Evolutionary conservation across 805 yeast genomes (phyloP).

Genomic region (Yarrowia osloensis): DNA sequence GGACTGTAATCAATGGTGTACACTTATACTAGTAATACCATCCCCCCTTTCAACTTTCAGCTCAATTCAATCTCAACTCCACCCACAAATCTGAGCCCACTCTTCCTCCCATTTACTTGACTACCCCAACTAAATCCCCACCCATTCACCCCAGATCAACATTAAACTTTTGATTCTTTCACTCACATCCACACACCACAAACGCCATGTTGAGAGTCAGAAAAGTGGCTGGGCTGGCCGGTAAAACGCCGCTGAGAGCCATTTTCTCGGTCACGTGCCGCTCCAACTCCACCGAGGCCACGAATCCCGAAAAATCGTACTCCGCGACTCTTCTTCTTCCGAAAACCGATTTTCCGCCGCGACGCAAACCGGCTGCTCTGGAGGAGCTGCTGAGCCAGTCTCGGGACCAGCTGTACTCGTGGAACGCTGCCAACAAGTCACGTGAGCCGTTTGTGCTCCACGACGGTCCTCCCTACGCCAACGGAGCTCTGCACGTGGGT

Average conservation of each 20-base stretch:
- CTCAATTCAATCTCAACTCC: no score
- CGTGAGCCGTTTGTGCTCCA: conserved; percentile 64
- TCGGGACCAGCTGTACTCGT: conserved; percentile 55
- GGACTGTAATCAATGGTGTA: no score
- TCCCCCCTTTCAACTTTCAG: no score
- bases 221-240: neutral
- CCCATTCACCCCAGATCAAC: neutral
- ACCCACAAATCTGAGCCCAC: no score
- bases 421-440: conserved; percentile 44
- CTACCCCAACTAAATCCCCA: neutral
- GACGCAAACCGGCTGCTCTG: conserved; percentile 1
- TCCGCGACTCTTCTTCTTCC: conserved; percentile 4
- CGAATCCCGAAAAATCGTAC: neutral
- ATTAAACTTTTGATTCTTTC: neutral
- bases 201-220: neutral
- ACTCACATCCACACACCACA: neutral
- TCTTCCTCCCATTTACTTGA: neutral
- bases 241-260: neutral
- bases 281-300: neutral
- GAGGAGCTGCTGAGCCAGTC: conserved; percentile 9
- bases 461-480: conserved; percentile 99
- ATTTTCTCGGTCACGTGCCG: neutral
- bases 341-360: conserved; percentile 9
- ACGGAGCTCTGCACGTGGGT: conserved; percentile 88
- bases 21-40: no score